Base-by-base conservation (phyloP, 768 basidiomycete species). In the Lentinula guzmanii region DNA sequence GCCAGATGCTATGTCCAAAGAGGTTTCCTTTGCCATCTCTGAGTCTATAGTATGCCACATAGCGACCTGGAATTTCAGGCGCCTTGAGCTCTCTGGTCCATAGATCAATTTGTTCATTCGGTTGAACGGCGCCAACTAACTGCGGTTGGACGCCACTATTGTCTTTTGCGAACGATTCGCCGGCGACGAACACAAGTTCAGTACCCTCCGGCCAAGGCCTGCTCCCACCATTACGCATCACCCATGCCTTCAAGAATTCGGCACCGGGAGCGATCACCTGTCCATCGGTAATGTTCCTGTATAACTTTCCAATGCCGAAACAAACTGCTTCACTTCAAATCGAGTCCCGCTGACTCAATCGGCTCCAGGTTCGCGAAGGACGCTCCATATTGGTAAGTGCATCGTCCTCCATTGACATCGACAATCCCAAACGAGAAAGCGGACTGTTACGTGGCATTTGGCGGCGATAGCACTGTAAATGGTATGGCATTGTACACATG, bases 231-330 rank as follows among this genome's bases (percentile, higher is more conserved):
- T 95, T 95, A 34, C 77, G 63, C 77, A 93, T 80, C 60, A 79
- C 77, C 92, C 92, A 95, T 21, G 84, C 85, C 73, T 93, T 94
- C 60, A 92, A 82, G 67, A 94, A 95, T 69, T 90, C 90, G 0
- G 90, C 90, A 37, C 92, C 92, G 6, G 90, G 86, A 34, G 90
- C 90, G 69, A 93, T 89, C 24, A 77, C 72, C 66, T 91, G 89
- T 0, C 91, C 91, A 65, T 89, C 86, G 4, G 82, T 76, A 54
- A 91, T 86, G 37, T 89, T 92, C 43, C 86, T 77, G 68, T 93
- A 63, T 65, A 35, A 64, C 58, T 51, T 61, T 55, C 51, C 63
- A 63, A 53, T 62, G 63, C 37, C 72, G 59, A 58, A 62, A 46
- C 61, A 61, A 61, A 24, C 72, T 72, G 21, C 63, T 74, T 31